phyloP scores from a whole-genome alignment of 768 basidiomycete species.

The Pleurotus pulmonarius region DNA sequence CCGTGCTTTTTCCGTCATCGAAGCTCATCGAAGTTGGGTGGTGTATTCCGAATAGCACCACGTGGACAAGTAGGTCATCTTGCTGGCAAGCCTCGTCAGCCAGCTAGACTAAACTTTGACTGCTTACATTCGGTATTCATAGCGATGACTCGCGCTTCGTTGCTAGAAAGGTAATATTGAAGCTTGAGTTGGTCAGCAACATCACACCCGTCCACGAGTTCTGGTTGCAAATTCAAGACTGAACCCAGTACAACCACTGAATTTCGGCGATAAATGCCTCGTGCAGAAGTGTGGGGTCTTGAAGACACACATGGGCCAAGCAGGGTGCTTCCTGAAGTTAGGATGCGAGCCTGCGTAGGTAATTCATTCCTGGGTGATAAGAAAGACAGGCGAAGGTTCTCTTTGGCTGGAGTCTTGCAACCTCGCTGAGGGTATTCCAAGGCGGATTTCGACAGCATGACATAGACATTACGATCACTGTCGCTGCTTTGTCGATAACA shows the following conservation, averaged over 20 bases:
- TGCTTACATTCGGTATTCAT: background rate
- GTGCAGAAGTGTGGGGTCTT: background rate
- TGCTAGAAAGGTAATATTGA: background rate
- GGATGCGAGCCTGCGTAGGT: background rate
- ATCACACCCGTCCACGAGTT: background rate
- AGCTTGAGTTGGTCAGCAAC: background rate
- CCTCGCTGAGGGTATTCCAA: background rate
- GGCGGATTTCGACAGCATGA: background rate
- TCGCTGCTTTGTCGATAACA: background rate
- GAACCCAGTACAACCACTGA: background rate
- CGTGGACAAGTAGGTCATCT: background rate
- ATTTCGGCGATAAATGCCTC: background rate
- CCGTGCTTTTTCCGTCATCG: slow-evolving; percentile 7
- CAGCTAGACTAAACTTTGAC: background rate
- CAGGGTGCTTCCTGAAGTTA: background rate
- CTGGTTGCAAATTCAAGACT: too few species aligned
- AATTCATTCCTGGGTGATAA: too few species aligned
- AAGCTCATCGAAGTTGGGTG: background rate
- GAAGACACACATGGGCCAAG: background rate
- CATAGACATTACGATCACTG: background rate
- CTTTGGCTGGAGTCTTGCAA: background rate
- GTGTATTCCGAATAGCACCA: background rate
- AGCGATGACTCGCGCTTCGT: background rate
- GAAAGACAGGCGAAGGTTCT: background rate
- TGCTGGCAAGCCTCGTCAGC: background rate